Evolutionary conservation across 306 rosid genomes (phyloP).

Genomic region (Vigna nakashimae): DNA sequence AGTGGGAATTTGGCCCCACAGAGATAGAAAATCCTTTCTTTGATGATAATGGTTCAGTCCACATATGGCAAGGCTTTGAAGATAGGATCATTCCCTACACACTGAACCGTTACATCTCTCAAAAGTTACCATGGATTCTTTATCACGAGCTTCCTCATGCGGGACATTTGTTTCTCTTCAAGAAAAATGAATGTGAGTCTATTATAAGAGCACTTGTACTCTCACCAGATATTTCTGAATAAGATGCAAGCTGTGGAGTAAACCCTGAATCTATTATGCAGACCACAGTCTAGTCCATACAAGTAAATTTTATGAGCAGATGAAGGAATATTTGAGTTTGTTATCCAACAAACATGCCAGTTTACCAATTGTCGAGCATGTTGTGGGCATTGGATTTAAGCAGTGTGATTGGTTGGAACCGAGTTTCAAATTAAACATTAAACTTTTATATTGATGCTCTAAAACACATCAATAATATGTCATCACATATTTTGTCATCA

Average conservation of each 20-base stretch:
- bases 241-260: not conserved
- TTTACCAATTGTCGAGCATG: not conserved
- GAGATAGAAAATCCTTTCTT: slow-evolving; percentile 62
- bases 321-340: slow-evolving; percentile 17
- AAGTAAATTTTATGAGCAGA: too few species aligned
- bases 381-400: not conserved
- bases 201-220: slow-evolving; percentile 61
- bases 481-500: too few species aligned
- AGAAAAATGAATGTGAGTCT: slow-evolving; percentile 53
- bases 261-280: not conserved
- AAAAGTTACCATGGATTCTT: slow-evolving; percentile 76
- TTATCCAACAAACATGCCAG: slow-evolving; percentile 21
- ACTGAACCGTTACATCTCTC: slow-evolving; percentile 58
- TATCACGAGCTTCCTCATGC: slow-evolving; percentile 73
- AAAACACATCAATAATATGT: too few species aligned
- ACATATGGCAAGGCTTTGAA: slow-evolving; percentile 76
- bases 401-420: slow-evolving; percentile 19
- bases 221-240: slow-evolving; percentile 32
- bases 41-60: slow-evolving; percentile 58
- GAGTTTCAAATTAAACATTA: not conserved
- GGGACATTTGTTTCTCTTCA: slow-evolving; percentile 63
- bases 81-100: slow-evolving; percentile 64
- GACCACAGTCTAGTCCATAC: not conserved
- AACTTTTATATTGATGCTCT: too few species aligned
- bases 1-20: slow-evolving; percentile 74